Conservation (phyloP, 768 basidiomycete species). For the Mycena venus region DNA sequence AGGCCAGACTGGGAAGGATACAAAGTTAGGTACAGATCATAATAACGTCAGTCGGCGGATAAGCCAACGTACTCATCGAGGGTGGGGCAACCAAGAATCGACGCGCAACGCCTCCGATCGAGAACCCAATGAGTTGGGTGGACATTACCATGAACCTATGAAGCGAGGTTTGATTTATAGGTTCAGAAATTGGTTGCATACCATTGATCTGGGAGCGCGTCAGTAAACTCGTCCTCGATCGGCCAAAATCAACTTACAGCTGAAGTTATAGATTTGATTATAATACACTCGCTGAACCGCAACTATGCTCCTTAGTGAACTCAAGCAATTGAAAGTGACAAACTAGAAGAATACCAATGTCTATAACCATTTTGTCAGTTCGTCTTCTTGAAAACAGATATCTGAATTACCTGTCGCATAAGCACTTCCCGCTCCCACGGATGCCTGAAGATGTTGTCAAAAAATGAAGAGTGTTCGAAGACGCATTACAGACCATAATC, state of each 20-base stretch:
- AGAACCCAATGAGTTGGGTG: conserved; percentile 85
- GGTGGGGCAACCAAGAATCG: conserved; percentile 84
- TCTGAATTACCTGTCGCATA: conserved; percentile 25
- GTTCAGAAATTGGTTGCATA: not conserved
- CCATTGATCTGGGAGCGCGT: conserved; percentile 69
- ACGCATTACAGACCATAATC: conserved; percentile 19
- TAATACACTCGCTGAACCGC: conserved; percentile 85
- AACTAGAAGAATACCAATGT: conserved; percentile 12
- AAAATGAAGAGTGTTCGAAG: not conserved
- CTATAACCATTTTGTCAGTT: not conserved
- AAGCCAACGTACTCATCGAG: conserved; percentile 72
- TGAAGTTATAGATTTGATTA: conserved; percentile 70
- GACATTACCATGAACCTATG: conserved; percentile 78
- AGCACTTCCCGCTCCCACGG: conserved; percentile 35
- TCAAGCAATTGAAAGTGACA: not conserved
- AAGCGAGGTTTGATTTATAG: not conserved
- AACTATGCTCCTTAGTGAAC: conserved; percentile 68
- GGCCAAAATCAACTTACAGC: conserved; percentile 53
- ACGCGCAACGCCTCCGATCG: conserved; percentile 77
- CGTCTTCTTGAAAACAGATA: not conserved
- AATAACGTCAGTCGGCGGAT: not conserved
- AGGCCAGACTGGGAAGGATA: conserved; percentile 75
- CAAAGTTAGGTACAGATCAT: not conserved
- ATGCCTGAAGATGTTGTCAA: conserved; percentile 25
- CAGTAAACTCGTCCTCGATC: not conserved